Conservation (phyloP, 306 rosid species). For the Morella rubra region DNA sequence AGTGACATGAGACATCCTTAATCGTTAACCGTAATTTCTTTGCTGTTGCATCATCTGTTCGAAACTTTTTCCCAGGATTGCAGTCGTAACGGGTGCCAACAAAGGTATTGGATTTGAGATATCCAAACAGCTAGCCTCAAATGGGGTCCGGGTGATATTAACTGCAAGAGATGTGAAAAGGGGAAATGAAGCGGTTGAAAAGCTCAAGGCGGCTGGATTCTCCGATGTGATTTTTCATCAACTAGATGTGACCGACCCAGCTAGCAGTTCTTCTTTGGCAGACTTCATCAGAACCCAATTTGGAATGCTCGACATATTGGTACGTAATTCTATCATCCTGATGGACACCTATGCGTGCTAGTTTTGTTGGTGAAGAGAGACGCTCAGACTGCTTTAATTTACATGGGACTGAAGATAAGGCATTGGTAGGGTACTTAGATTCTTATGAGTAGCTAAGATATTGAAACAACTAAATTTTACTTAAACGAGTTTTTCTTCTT, state of each 20-base stretch:
- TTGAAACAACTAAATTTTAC: too few species aligned
- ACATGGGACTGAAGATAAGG: too few species aligned
- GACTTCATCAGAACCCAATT: constrained; percentile 3
- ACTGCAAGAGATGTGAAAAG: constrained; percentile 17
- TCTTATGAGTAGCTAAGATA: too few species aligned
- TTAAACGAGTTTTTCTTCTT: background rate
- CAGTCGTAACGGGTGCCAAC: constrained; percentile 25
- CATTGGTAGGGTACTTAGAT: too few species aligned
- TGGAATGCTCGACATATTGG: constrained; percentile 6
- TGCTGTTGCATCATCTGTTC: too few species aligned
- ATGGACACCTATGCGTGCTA: background rate
- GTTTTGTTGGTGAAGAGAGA: background rate
- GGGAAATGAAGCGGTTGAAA: constrained; percentile 20
- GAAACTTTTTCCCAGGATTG: background rate
- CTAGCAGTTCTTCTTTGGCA: background rate
- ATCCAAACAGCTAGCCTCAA: constrained; percentile 9
- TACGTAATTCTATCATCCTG: background rate
- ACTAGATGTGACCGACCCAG: background rate
- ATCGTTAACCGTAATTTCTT: too few species aligned
- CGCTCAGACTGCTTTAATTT: too few species aligned
- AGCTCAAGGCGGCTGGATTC: constrained; percentile 3
- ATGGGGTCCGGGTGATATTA: constrained; percentile 15
- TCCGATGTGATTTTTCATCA: constrained; percentile 19
- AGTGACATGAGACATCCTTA: too few species aligned
- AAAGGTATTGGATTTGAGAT: constrained; percentile 24